phyloP scores from a whole-genome alignment of 2,329 filamentous ascomycete genomes.

The Penicillium verrucosum region DNA sequence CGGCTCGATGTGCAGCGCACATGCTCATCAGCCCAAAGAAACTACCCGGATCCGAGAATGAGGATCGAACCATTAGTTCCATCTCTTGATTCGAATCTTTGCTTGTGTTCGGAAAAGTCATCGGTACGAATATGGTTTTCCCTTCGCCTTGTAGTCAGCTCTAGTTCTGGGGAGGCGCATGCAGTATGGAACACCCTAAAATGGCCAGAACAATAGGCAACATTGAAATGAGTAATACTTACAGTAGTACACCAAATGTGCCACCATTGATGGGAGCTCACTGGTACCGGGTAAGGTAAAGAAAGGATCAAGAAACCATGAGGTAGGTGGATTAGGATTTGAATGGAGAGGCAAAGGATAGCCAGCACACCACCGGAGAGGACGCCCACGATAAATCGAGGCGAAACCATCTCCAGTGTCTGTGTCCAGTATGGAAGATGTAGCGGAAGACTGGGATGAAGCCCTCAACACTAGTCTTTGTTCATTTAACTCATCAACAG shows the following conservation, averaged over 20 bases:
- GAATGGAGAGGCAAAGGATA: constrained; percentile 16
- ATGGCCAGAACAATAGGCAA: not conserved
- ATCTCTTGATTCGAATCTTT: constrained; percentile 24
- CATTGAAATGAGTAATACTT: constrained; percentile 11
- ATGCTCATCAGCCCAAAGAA: constrained; percentile 42
- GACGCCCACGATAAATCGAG: constrained; percentile 14
- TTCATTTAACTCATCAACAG: constrained; percentile 9
- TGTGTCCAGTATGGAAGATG: constrained; percentile 1
- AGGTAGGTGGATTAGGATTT: constrained; percentile 20
- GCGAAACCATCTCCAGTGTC: not conserved
- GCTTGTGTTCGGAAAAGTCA: constrained; percentile 38
- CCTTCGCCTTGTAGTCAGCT: constrained; percentile 25
- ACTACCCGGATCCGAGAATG: constrained; percentile 36
- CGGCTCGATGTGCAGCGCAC: constrained; percentile 39
- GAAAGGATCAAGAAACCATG: constrained; percentile 37
- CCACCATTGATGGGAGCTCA: constrained; percentile 27
- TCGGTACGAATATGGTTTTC: constrained; percentile 37
- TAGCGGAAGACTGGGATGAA: constrained; percentile 12
- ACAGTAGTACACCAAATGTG: constrained; percentile 35
- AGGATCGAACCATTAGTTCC: constrained; percentile 31
- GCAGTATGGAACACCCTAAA: not conserved
- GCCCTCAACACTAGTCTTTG: constrained; percentile 13
- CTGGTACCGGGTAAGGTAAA: constrained; percentile 29
- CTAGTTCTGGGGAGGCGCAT: not conserved
- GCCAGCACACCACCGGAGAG: constrained; percentile 18